phyloP scores from a whole-genome alignment of 2,329 filamentous ascomycete species.

The Chalaropsis thielavioides region DNA sequence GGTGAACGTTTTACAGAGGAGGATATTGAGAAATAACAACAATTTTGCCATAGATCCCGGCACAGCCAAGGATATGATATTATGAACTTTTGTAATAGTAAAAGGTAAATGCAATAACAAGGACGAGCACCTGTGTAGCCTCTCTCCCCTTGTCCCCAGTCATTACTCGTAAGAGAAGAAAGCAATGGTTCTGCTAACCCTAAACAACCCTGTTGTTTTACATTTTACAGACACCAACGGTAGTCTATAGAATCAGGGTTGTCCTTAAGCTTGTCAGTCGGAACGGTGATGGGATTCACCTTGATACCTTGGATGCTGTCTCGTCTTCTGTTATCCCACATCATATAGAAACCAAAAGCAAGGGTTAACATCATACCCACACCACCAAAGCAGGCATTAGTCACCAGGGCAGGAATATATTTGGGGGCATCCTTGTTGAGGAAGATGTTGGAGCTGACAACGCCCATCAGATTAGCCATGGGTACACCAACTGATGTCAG shows the following conservation, averaged over 20 bases:
- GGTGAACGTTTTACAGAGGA: too few relatives aligned
- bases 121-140: too few relatives aligned
- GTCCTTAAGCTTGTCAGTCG: slow-evolving; percentile 35
- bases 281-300: slow-evolving; percentile 32
- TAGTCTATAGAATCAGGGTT: slow-evolving; percentile 35
- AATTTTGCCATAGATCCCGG: too few relatives aligned
- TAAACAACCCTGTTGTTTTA: too few relatives aligned
- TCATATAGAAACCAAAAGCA: slow-evolving; percentile 46
- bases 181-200: too few relatives aligned
- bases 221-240: slow-evolving; percentile 33
- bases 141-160: too few relatives aligned
- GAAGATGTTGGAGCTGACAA: slow-evolving; percentile 57
- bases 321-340: slow-evolving; percentile 37
- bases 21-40: too few relatives aligned
- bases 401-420: slow-evolving; percentile 51
- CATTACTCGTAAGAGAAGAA: too few relatives aligned
- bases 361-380: slow-evolving; percentile 41
- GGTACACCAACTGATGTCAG: slow-evolving; percentile 61
- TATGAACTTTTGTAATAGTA: too few relatives aligned
- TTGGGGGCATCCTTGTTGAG: slow-evolving; percentile 47
- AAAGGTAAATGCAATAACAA: too few relatives aligned
- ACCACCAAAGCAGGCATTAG: slow-evolving; percentile 50
- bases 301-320: slow-evolving; percentile 39
- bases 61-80: too few relatives aligned
- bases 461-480: slow-evolving; percentile 61